Evolutionary conservation across 345 rosid genomes (phyloP).

Genomic region (Citrus sp.): DNA sequence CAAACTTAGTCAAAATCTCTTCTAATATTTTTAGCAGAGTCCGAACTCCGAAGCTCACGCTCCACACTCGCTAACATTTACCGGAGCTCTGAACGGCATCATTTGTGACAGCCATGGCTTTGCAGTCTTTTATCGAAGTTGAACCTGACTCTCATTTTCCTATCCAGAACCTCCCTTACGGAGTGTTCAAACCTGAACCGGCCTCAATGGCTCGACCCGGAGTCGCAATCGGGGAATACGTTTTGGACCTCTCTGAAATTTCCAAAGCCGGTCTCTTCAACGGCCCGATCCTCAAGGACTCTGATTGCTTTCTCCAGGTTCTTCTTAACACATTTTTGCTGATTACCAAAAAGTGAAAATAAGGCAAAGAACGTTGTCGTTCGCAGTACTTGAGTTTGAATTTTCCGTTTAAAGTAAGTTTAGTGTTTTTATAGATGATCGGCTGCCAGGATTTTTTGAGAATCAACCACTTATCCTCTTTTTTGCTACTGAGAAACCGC

Average conservation of each 20-base stretch:
- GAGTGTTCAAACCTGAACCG: conserved; percentile 66
- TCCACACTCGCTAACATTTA: no score
- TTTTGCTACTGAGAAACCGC: not conserved
- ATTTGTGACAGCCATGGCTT: conserved; percentile 40
- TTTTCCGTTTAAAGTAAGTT: not conserved
- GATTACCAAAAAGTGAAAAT: not conserved
- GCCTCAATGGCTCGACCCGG: conserved; percentile 62
- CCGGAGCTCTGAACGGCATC: conserved; percentile 13
- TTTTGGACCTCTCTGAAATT: conserved; percentile 73
- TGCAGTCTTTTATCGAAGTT: conserved; percentile 66
- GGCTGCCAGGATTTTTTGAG: not conserved
- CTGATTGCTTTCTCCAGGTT: conserved; percentile 92
- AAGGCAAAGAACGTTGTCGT: not conserved
- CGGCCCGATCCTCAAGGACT: conserved; percentile 55
- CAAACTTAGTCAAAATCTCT: no score
- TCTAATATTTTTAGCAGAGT: not conserved
- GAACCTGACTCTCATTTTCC: conserved; percentile 77
- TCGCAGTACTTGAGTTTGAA: not conserved
- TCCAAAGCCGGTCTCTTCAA: conserved; percentile 72
- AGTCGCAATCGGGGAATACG: conserved; percentile 79
- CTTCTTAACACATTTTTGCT: not conserved
- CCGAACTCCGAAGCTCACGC: not conserved
- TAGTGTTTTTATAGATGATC: not conserved
- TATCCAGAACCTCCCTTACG: conserved; percentile 91
- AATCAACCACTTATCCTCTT: not conserved